Evolutionary conservation across 163 green algal species (phyloP).

Genomic region (Scenedesmus sp.): DNA sequence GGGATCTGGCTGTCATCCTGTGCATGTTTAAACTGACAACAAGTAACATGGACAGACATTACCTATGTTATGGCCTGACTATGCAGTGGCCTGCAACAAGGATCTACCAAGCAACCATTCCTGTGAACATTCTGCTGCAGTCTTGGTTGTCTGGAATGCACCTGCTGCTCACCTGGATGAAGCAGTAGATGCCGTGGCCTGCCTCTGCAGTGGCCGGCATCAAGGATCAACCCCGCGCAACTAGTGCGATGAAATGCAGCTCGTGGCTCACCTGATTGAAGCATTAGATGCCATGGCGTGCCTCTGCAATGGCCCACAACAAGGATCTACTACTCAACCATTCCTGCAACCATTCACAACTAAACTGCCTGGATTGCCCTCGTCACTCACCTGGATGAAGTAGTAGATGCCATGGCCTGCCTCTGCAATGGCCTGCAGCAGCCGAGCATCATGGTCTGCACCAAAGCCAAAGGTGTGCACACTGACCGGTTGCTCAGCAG

Average conservation of each 20-base stretch:
- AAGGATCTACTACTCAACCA: not conserved
- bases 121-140: no score
- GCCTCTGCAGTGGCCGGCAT: not conserved
- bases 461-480: constrained; percentile 41
- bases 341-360: not conserved
- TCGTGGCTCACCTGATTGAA: no score
- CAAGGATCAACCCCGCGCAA: no score
- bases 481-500: constrained; percentile 1
- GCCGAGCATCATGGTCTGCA: constrained; percentile 16
- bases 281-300: no score
- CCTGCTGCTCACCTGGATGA: not conserved
- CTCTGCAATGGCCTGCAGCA: constrained; percentile 37
- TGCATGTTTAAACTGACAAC: not conserved
- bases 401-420: constrained; percentile 35
- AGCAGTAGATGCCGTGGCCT: constrained; percentile 13
- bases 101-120: no score
- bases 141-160: not conserved
- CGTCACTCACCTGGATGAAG: constrained; percentile 22
- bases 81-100: no score
- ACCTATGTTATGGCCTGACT: no score
- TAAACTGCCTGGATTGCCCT: no score
- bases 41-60: no score
- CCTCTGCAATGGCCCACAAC: not conserved
- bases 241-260: no score
- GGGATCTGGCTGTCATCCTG: not conserved